These are phyloP conservation scores for Silene uniflora DNA, from an alignment of 148 eudicot genomes.

Conservation along the genomic window DNA sequence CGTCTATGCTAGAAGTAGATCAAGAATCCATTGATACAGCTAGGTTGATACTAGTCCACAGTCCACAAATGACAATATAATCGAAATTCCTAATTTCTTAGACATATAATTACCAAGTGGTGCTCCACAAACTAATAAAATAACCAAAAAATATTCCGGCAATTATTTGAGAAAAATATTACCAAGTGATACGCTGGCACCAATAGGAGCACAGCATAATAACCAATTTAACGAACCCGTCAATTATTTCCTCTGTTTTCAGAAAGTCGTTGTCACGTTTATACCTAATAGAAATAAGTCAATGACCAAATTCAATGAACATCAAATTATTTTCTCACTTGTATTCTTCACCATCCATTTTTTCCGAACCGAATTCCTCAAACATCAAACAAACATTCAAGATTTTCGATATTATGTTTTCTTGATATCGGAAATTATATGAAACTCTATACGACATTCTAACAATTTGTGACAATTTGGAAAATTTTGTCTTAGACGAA, in stretches of 20 bases:
- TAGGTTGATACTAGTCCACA: not conserved
- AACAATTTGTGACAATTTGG: not conserved
- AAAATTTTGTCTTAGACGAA: not conserved
- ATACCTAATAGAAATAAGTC: not conserved
- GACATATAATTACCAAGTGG: not conserved
- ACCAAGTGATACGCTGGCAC: no score
- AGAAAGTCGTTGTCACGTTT: conserved; percentile 27
- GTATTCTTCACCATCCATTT: conserved; percentile 16
- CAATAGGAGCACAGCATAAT: not conserved
- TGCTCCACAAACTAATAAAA: not conserved
- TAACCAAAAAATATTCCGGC: not conserved
- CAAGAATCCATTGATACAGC: not conserved
- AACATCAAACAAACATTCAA: not conserved
- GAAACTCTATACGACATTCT: conserved; percentile 7
- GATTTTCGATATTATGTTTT: not conserved
- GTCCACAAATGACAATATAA: not conserved
- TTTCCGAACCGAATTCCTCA: not conserved
- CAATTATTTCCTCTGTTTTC: not conserved
- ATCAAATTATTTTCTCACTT: not conserved
- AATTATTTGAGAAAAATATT: no score
- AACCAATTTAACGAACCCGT: not conserved
- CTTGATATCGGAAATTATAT: not conserved
- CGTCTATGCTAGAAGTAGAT: not conserved
- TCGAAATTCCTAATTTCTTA: no score
- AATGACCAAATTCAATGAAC: conserved; percentile 13